A percentile compares a stretch with the other conserved stretches of the same genome.
Conservation (phyloP, 768 basidiomycete species). For the Pleurotus cornucopiae region DNA sequence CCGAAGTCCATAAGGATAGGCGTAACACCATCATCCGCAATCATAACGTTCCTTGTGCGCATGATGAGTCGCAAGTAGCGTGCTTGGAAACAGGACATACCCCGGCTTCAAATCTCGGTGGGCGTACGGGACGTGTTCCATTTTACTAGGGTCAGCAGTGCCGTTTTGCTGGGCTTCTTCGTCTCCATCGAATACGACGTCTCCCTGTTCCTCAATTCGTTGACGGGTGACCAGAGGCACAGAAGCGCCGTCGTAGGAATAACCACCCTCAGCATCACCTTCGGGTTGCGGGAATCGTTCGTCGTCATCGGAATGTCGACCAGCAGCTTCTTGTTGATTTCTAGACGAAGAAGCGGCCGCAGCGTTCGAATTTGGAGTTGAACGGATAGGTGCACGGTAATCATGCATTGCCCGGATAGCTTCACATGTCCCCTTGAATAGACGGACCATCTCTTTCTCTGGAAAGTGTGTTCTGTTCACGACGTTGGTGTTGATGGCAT, state of each 20-base stretch:
- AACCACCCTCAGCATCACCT: conserved; percentile 69
- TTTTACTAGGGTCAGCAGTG: conserved; percentile 25
- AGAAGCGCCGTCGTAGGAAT: conserved; percentile 56
- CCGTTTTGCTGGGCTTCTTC: conserved; percentile 54
- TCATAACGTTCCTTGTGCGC: conserved; percentile 85
- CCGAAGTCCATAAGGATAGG: conserved; percentile 99
- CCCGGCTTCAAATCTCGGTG: conserved; percentile 97
- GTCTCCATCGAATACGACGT: conserved; percentile 77
- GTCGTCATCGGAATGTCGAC: conserved; percentile 47
- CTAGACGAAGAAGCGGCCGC: conserved; percentile 17
- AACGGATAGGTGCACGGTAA: conserved; percentile 57
- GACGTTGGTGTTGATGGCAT: conserved; percentile 83
- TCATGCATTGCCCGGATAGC: conserved; percentile 95
- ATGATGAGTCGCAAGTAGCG: background rate
- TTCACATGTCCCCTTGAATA: conserved; percentile 93
- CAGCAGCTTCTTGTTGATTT: conserved; percentile 19
- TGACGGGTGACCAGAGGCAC: conserved; percentile 62
- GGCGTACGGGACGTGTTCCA: conserved; percentile 83
- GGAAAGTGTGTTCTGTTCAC: conserved; percentile 80
- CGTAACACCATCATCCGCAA: conserved; percentile 80
- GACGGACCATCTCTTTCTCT: conserved; percentile 81
- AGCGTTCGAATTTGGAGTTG: conserved; percentile 14
- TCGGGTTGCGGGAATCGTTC: conserved; percentile 75
- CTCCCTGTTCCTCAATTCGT: conserved; percentile 46
- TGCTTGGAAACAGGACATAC: conserved; percentile 41